A percentile compares a stretch with the other conserved stretches of the same genome.
phyloP scores from a whole-genome alignment of 2,329 filamentous ascomycete genomes.

The Colletotrichum navitas region DNA sequence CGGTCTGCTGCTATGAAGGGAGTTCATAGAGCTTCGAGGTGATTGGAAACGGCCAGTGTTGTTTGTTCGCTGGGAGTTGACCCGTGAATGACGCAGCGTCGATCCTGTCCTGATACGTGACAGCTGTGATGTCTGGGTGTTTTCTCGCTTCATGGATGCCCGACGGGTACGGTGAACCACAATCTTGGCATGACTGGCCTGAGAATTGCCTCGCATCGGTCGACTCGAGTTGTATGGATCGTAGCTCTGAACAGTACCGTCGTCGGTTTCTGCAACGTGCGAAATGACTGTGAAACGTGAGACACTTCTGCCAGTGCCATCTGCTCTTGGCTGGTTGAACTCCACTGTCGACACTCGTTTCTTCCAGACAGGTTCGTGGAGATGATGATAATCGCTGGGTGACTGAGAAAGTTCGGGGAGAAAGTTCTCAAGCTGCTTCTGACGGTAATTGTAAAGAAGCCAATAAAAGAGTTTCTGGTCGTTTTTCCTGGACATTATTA shows the following conservation, averaged over 20 bases:
- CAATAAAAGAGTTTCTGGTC: conserved; percentile 96
- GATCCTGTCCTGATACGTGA: conserved; percentile 54
- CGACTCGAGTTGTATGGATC: conserved; percentile 85
- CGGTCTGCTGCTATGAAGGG: conserved; percentile 62
- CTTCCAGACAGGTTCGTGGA: conserved; percentile 69
- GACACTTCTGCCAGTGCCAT: conserved; percentile 65
- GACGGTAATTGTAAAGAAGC: conserved; percentile 83
- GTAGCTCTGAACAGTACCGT: conserved; percentile 73
- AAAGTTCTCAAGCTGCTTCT: conserved; percentile 90
- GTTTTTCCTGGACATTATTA: conserved; percentile 71
- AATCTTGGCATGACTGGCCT: conserved; percentile 74
- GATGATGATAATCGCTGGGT: conserved; percentile 90
- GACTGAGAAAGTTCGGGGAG: conserved; percentile 85
- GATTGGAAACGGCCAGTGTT: conserved; percentile 49
- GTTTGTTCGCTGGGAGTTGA: conserved; percentile 50
- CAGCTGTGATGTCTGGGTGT: conserved; percentile 52
- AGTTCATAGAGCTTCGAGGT: conserved; percentile 61
- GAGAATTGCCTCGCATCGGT: conserved; percentile 55
- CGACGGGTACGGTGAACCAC: conserved; percentile 70
- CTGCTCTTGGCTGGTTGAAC: conserved; percentile 62
- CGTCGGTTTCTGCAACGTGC: conserved; percentile 66
- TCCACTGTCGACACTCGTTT: conserved; percentile 73
- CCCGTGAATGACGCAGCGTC: conserved; percentile 44
- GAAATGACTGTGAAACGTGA: conserved; percentile 76
- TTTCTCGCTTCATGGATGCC: conserved; percentile 44